These are phyloP conservation scores for Phytophthora rubi DNA, from an alignment of 352 stramenopile species.

Conservation along the genomic window DNA sequence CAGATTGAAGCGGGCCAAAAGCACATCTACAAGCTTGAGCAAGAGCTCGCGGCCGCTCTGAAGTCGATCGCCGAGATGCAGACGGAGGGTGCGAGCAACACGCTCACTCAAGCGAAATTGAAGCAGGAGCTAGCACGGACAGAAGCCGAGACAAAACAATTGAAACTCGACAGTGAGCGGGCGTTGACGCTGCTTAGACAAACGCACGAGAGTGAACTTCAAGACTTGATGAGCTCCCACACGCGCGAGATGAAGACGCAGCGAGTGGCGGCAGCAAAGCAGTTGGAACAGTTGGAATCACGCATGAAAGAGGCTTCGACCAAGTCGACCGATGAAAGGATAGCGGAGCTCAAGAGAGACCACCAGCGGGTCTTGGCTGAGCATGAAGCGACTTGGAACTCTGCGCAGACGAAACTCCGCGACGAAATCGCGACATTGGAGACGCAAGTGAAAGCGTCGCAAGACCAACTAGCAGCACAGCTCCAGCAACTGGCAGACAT, in stretches of 20 bases:
- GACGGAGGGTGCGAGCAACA: constrained; percentile 17
- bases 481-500: constrained; percentile 19
- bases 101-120: constrained; percentile 24
- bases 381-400: constrained; percentile 24
- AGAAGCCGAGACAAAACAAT: constrained; percentile 26
- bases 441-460: constrained; percentile 26
- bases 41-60: constrained; percentile 38
- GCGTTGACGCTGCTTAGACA: constrained; percentile 19
- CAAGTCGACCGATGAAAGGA: constrained; percentile 32
- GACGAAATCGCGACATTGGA: constrained; percentile 23
- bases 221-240: constrained; percentile 33
- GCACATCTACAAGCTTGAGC: constrained; percentile 44
- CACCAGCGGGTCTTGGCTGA: constrained; percentile 30
- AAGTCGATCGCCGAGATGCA: constrained; percentile 28
- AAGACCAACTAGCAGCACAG: constrained; percentile 24
- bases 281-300: constrained; percentile 30
- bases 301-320: constrained; percentile 15
- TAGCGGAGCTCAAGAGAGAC: constrained; percentile 33
- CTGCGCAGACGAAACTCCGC: constrained; percentile 21
- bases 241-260: constrained; percentile 27
- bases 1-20: constrained; percentile 36
- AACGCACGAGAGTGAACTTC: constrained; percentile 27
- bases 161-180: constrained; percentile 22
- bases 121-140: constrained; percentile 38
- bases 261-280: constrained; percentile 8